phyloP scores from a whole-genome alignment of 2,329 filamentous ascomycete genomes.

The Teratosphaeria zuluensis region DNA sequence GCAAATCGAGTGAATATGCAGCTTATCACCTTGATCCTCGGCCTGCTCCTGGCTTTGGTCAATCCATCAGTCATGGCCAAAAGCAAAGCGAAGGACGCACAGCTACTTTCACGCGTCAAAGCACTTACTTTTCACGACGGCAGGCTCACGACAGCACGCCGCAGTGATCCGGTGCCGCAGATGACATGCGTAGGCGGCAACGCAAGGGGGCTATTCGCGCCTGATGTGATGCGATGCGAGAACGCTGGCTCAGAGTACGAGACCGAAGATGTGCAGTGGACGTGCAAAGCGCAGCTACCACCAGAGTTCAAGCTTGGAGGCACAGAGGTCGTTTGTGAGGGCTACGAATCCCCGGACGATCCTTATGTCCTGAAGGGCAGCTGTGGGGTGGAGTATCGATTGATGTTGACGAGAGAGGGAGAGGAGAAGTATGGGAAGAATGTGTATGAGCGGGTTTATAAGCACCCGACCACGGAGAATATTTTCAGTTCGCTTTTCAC shows the following conservation, averaged over 20 bases:
- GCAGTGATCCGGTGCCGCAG: conserved; percentile 61
- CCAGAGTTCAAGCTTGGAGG: conserved; percentile 63
- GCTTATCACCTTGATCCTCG: not conserved
- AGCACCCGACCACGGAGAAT: conserved; percentile 2
- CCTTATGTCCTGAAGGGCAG: conserved; percentile 82
- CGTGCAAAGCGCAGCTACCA: conserved; percentile 60
- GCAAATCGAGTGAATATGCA: not conserved
- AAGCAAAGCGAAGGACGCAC: conserved; percentile 34
- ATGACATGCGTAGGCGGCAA: conserved; percentile 64
- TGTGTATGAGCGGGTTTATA: conserved; percentile 5
- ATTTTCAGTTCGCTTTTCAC: conserved; percentile 17
- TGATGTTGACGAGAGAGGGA: conserved; percentile 68
- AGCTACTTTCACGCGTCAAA: conserved; percentile 59
- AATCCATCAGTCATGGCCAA: conserved; percentile 6
- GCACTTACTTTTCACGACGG: conserved; percentile 65
- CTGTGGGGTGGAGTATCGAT: conserved; percentile 82
- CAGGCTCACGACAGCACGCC: conserved; percentile 62
- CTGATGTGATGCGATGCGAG: conserved; percentile 80
- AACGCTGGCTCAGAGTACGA: conserved; percentile 77
- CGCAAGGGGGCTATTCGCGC: conserved; percentile 52
- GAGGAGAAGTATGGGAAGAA: conserved; percentile 55
- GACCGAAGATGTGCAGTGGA: conserved; percentile 78
- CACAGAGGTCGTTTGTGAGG: conserved; percentile 89
- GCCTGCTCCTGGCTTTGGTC: not conserved
- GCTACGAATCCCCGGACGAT: conserved; percentile 68